Conservation (phyloP, 331 rosid genomes). For the Rhamnella rubrinervis region DNA sequence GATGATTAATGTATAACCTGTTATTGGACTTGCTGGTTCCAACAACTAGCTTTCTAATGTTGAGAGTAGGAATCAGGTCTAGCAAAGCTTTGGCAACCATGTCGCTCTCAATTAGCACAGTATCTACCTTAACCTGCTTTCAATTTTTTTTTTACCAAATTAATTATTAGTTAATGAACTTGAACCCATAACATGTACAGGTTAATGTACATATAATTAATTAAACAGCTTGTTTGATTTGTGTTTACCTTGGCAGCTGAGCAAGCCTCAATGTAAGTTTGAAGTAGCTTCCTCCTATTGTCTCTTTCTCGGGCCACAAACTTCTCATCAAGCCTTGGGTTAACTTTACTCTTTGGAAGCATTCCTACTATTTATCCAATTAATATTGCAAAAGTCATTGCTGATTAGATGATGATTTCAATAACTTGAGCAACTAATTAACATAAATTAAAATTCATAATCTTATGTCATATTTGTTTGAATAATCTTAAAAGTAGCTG, state of each 20-base stretch:
- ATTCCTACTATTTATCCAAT: constrained; percentile 30
- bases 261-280: constrained; percentile 36
- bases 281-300: constrained; percentile 34
- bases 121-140: constrained; percentile 48
- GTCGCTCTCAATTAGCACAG: constrained; percentile 43
- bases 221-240: not conserved
- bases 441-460: too few relatives aligned
- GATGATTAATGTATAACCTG: constrained; percentile 30
- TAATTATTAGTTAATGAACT: not conserved
- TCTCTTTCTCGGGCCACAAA: constrained; percentile 32
- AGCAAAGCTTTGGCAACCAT: constrained; percentile 44
- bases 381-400: not conserved
- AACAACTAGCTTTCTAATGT: constrained; percentile 50
- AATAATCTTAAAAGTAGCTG: too few relatives aligned
- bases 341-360: constrained; percentile 39
- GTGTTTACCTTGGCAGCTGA: constrained; percentile 33
- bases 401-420: not conserved
- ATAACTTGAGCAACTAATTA: too few relatives aligned
- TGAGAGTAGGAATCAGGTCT: constrained; percentile 29
- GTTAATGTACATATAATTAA: not conserved
- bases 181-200: not conserved
- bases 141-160: not conserved
- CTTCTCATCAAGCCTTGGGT: constrained; percentile 26
- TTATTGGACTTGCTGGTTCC: constrained; percentile 41
- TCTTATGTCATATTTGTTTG: too few relatives aligned